A percentile compares a stretch with the other conserved stretches of the same genome.
Evolutionary conservation across 208 protist genomes (phyloP).

Genomic region (Kentomonas sorsogonicus): DNA sequence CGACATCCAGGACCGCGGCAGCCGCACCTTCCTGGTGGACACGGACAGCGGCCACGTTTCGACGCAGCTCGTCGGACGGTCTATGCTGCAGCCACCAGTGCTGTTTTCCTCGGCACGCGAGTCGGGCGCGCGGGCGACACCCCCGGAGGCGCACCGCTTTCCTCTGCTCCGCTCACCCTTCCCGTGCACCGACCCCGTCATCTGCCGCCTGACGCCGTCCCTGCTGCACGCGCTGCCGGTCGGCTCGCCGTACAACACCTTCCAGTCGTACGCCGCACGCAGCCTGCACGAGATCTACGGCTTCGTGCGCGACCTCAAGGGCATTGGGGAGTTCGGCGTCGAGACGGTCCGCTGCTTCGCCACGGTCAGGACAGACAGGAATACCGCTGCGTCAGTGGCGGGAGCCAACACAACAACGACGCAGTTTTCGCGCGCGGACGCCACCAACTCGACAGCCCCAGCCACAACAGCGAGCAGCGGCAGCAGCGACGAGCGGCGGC

Average conservation of each 20-base stretch:
- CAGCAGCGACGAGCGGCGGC: background rate
- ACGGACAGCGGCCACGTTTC: slow-evolving; percentile 59
- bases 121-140: too few relatives aligned
- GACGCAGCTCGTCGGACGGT: slow-evolving; percentile 55
- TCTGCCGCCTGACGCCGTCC: slow-evolving; percentile 67
- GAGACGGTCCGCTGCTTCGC: slow-evolving; percentile 37
- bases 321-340: slow-evolving; percentile 62
- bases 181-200: slow-evolving; percentile 54
- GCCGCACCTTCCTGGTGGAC: slow-evolving; percentile 68
- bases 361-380: background rate
- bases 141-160: too few relatives aligned
- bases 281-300: slow-evolving; percentile 47
- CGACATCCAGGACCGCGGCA: slow-evolving; percentile 47
- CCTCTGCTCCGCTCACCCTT: slow-evolving; percentile 41
- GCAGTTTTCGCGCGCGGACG: background rate
- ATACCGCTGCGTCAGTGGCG: background rate
- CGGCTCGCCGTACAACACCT: slow-evolving; percentile 49
- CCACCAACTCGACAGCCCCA: background rate
- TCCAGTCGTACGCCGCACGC: slow-evolving; percentile 42
- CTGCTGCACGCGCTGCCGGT: slow-evolving; percentile 43
- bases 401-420: background rate
- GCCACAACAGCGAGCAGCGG: background rate
- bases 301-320: slow-evolving; percentile 59
- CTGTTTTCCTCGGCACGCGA: background rate
- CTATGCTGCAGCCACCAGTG: slow-evolving; percentile 41